phyloP scores from a whole-genome alignment of 148 eudicot genomes.

The Amaranthus cruentus region DNA sequence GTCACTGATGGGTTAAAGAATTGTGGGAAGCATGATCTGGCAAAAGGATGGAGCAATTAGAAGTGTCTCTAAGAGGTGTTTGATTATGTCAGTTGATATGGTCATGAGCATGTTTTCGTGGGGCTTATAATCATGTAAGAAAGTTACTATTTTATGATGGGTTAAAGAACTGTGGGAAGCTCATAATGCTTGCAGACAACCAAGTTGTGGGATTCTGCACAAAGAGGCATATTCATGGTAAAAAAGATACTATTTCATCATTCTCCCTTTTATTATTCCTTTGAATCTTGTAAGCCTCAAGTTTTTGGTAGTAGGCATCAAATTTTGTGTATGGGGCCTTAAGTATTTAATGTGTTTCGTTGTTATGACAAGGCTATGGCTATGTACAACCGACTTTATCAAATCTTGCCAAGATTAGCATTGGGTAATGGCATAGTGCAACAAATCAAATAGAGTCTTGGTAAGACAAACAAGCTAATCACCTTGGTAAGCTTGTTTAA shows the following conservation, averaged over 20 bases:
- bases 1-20: slow-evolving; percentile 95
- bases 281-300: background rate
- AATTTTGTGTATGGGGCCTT: too few species aligned
- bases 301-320: background rate
- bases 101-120: background rate
- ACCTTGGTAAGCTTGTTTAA: too few species aligned
- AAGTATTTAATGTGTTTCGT: too few species aligned
- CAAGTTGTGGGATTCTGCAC: background rate
- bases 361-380: too few species aligned
- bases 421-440: too few species aligned
- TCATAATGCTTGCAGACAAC: slow-evolving; percentile 1
- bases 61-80: slow-evolving; percentile 63
- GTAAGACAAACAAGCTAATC: too few species aligned
- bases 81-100: slow-evolving; percentile 27
- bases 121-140: background rate
- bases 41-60: slow-evolving; percentile 78
- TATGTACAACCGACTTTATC: too few species aligned
- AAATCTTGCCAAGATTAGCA: too few species aligned
- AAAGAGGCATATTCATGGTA: background rate
- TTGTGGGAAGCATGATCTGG: slow-evolving; percentile 89
- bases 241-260: slow-evolving; percentile 6
- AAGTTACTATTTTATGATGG: background rate
- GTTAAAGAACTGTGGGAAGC: too few species aligned
- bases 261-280: background rate
- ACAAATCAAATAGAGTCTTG: too few species aligned